Percentiles rank a stretch among this genome's conserved stretches.
Evolutionary conservation across 1,284 basidiomycete genomes (phyloP).

Genomic region (Takashimella koratensis): DNA sequence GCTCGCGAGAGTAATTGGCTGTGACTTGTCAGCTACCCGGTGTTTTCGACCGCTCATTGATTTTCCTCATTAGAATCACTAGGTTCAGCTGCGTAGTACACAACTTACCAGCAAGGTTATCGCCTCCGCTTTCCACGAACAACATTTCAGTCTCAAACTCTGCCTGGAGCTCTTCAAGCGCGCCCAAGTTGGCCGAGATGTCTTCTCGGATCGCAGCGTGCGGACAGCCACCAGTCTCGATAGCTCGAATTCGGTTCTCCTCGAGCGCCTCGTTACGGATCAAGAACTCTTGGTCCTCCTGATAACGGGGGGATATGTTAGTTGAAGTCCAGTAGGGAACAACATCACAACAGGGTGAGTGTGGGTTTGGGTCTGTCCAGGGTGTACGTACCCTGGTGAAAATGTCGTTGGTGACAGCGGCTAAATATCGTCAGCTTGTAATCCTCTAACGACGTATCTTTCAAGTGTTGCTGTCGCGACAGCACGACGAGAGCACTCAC

Average conservation of each 20-base stretch:
- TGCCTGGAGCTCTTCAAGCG: slow-evolving; percentile 91
- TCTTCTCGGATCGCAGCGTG: slow-evolving; percentile 96
- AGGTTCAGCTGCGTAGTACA: neutral
- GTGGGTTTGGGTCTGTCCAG: neutral
- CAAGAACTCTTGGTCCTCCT: slow-evolving; percentile 94
- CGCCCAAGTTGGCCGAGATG: slow-evolving; percentile 93
- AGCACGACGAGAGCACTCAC: slow-evolving; percentile 50
- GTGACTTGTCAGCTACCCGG: slow-evolving; percentile 31
- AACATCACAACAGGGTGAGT: too few species aligned
- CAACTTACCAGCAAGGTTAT: slow-evolving; percentile 69
- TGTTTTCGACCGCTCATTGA: neutral
- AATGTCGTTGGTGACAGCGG: slow-evolving; percentile 93
- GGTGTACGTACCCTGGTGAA: slow-evolving; percentile 62
- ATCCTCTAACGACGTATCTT: neutral
- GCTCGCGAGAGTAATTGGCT: slow-evolving; percentile 91
- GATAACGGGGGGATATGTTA: neutral
- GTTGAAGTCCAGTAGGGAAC: too few species aligned
- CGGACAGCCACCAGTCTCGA: slow-evolving; percentile 94
- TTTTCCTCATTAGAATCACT: too few species aligned
- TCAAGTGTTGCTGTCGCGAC: neutral
- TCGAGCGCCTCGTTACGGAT: slow-evolving; percentile 87
- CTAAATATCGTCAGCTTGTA: slow-evolving; percentile 50
- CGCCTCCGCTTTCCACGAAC: slow-evolving; percentile 92
- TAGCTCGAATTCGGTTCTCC: slow-evolving; percentile 81
- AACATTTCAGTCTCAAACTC: slow-evolving; percentile 77